Conservation (phyloP, 1,139 yeast genomes). For the Geotrichum bryndzae region DNA sequence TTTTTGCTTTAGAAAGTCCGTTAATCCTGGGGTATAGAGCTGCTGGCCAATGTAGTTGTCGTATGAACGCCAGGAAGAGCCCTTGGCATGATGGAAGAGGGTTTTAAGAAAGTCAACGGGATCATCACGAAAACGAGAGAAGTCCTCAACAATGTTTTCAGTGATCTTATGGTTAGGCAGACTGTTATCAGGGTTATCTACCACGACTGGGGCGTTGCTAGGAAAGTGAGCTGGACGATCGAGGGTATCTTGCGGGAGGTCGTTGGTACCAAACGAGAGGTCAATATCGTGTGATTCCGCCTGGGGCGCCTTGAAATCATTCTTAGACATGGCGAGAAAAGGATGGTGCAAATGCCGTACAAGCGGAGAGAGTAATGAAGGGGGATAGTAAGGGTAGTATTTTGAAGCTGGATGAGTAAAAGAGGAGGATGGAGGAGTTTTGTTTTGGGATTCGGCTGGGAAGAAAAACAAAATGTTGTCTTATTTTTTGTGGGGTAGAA, state of each 20-base stretch:
- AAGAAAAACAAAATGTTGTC: neutral
- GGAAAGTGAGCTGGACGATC: slow-evolving; percentile 8
- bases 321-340: neutral
- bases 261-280: slow-evolving; percentile 4
- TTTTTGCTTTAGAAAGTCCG: slow-evolving; percentile 29
- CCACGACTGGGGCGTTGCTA: neutral
- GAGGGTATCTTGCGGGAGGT: slow-evolving; percentile 1
- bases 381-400: neutral
- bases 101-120: slow-evolving; percentile 34
- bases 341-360: neutral
- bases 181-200: neutral
- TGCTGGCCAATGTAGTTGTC: slow-evolving; percentile 37
- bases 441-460: neutral
- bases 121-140: slow-evolving; percentile 34
- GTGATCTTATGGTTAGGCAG: slow-evolving; percentile 3
- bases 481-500: neutral
- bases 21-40: slow-evolving; percentile 34
- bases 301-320: neutral
- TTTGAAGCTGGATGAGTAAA: neutral
- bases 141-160: slow-evolving; percentile 22
- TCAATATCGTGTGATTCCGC: slow-evolving; percentile 6
- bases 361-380: neutral
- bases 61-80: slow-evolving; percentile 38
- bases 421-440: neutral
- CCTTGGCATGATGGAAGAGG: slow-evolving; percentile 32